Evolutionary conservation across 139 green algal species (phyloP), one percentile per base, ranked within the genome.

Genomic region (Volvox africanus): DNA sequence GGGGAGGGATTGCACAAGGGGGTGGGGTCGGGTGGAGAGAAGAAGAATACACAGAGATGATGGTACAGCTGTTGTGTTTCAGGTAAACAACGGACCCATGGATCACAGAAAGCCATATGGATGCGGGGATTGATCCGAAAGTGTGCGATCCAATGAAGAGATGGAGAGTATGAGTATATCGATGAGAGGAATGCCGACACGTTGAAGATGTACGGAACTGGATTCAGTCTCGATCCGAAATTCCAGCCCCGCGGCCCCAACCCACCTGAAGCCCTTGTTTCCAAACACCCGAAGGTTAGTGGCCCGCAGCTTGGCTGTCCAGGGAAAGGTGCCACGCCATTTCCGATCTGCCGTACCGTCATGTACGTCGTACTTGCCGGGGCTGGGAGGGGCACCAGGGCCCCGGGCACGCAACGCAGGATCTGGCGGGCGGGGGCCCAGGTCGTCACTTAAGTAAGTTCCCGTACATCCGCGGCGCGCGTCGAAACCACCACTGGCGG

Each of bases 231-330:
- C 5, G 5, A 55, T 5, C 44, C 5, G 44, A 55, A 55, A 55
- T 55, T 55, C 5, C 33, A 26, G 2, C 24, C 33, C 76, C 76
- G 20, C 33, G 5, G 5, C 76, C 76, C 76, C 32, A 2, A n/a
- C 71, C 11, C 61, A 92, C 91, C 91, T 92, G 89, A 93, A 94
- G 12, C 36, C 32, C 73, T 85, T 85, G 86, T 94, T 92, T 21
- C 86, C 92, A 35, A 94, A 94, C 71, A 91, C 88, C 0, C 76
- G 17, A 2, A 55, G 17, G 71, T 94, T 94, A 28, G 73, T 68
- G 33, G 77, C 11, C 24, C 55, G 21, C 86, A 94, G 80, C 37
- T 61, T 44, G 21, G 9, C 0, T 1, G 80, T 87, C 92, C 92
- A 94, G 0, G 37, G 9, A 65, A 92, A 93, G 1, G 76, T 12